phyloP scores from a whole-genome alignment of 345 rosid genomes.

The thale cress (Arabidopsis thaliana) region DNA sequence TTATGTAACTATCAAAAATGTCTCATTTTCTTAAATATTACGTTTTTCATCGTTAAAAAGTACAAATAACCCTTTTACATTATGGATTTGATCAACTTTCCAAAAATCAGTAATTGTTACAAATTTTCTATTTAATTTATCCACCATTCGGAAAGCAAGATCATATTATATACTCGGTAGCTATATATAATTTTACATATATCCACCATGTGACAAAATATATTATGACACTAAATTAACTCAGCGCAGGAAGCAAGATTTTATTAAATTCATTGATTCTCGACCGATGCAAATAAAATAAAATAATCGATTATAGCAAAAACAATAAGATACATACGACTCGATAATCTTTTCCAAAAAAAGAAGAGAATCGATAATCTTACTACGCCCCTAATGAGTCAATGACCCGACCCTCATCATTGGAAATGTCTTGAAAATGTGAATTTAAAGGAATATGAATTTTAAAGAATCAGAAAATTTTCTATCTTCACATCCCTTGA shows the following conservation, averaged over 20 bases:
- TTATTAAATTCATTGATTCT: constrained; percentile 2
- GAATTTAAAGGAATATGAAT: background rate
- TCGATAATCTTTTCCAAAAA: too few species aligned
- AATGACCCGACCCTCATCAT: background rate
- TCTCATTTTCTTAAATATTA: background rate
- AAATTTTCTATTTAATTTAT: background rate
- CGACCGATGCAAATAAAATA: too few species aligned
- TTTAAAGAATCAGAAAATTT: too few species aligned
- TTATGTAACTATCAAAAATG: background rate
- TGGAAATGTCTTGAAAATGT: background rate
- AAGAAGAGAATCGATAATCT: background rate
- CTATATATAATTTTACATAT: constrained; percentile 1
- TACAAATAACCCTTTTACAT: background rate
- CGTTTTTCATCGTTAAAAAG: background rate
- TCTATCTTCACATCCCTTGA: background rate
- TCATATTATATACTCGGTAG: background rate
- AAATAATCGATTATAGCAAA: too few species aligned
- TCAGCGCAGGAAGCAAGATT: constrained; percentile 1
- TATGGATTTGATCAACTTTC: background rate
- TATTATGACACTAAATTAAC: constrained; percentile 6
- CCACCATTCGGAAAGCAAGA: background rate
- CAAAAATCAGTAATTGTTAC: background rate
- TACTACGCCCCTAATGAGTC: background rate
- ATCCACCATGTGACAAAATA: constrained; percentile 17
- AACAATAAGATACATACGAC: too few species aligned